phyloP scores from a whole-genome alignment of 208 protist genomes.

The Leishmania mexicana region DNA sequence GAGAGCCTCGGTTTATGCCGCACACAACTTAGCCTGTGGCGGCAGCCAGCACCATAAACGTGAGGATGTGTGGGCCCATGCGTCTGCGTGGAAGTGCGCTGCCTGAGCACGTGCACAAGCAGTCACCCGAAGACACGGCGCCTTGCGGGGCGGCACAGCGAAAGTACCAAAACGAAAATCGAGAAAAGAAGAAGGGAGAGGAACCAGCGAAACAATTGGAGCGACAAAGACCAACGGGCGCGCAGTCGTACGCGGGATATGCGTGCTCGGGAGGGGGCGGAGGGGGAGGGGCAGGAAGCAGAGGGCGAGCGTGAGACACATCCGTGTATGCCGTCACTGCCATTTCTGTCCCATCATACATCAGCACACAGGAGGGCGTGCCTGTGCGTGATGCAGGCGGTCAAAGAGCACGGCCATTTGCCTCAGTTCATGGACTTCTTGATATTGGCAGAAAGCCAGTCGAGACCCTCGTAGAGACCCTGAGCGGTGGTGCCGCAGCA shows the following conservation, averaged over 20 bases:
- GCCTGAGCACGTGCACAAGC: neutral
- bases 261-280: neutral
- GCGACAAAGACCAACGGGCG: neutral
- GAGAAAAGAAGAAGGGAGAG: neutral
- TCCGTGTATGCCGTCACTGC: neutral
- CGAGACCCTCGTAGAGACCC: constrained; percentile 93
- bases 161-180: neutral
- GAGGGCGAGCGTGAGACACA: neutral
- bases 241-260: neutral
- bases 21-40: neutral
- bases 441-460: constrained; percentile 91
- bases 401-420: neutral
- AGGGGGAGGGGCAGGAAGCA: neutral
- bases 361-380: neutral
- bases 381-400: neutral
- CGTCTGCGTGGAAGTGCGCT: neutral
- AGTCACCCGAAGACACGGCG: neutral
- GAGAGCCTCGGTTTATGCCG: neutral
- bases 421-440: constrained; percentile 78
- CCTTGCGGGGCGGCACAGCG: neutral
- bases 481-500: constrained; percentile 93
- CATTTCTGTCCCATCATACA: neutral
- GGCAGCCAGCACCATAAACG: neutral
- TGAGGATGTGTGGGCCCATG: neutral
- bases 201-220: neutral